Conservation (phyloP, 2,329 filamentous ascomycete species). For the Colletotrichum simmondsii region DNA sequence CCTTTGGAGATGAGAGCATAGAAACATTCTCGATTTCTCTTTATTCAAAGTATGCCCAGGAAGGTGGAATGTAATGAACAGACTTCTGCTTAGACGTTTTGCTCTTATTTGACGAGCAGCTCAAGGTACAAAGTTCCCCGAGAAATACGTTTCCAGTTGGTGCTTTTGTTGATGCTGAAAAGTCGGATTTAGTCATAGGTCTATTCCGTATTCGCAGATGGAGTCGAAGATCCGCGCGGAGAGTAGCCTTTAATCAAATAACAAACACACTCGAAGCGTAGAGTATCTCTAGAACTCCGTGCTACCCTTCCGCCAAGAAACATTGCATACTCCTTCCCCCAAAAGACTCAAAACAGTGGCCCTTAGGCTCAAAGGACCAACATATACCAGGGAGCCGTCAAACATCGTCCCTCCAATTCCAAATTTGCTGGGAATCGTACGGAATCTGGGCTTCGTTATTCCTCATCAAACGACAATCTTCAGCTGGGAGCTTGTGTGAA, state of each 20-base stretch:
- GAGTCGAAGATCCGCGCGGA: neutral
- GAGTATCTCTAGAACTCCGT: neutral
- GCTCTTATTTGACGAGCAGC: neutral
- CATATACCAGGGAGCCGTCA: neutral
- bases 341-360: neutral
- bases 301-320: neutral
- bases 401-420: neutral
- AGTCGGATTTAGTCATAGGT: neutral
- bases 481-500: conserved; percentile 37
- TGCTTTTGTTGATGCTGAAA: neutral
- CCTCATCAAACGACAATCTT: conserved; percentile 33
- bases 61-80: neutral
- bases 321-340: neutral
- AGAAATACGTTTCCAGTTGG: neutral
- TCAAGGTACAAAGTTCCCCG: neutral
- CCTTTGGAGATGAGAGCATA: no score
- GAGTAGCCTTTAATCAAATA: neutral
- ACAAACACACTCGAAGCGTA: neutral
- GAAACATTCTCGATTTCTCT: no score
- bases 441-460: neutral
- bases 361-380: neutral
- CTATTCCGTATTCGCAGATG: neutral
- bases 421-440: neutral
- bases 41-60: no score
- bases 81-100: neutral